Evolutionary conservation across 768 basidiomycete genomes (phyloP), one percentile per base, ranked within the genome.

Genomic region (Leccinum subtestaceum): DNA sequence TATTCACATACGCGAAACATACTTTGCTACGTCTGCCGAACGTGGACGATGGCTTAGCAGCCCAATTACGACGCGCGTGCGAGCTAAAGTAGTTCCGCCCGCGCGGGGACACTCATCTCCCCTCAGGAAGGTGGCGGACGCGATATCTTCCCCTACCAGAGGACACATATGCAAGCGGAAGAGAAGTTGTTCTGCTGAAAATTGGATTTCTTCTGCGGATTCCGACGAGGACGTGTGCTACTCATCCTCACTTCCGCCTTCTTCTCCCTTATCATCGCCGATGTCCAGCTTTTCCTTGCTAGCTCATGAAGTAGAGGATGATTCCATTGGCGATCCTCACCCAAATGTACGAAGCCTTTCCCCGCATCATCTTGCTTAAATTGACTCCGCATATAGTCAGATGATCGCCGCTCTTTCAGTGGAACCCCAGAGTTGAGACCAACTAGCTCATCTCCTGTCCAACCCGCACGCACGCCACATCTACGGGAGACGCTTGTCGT

Each of bases 21-120:
- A 78, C 63, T 85, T 84, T 63, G 74, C 76, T 49, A 76, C 77
- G 11, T 86, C 84, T 43, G 78, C 81, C 8, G 84, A 86, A 64
- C 83, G 84, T 54, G 84, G 84, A 8, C 77, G 78, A 56, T 85
- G 84, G 84, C 75, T 76, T 61, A 81, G 73, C 57, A 82, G 84
- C 60, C 82, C 81, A 2, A 67, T 78, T 31, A 74, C 76, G 8
- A 23, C 69, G 19, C 64, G 61, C 19, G 56, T 55, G 21, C 69
- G 61, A 36, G 46, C 69, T 1, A 55, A 62, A 36, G 38, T 47
- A 0, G 63, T 55, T 52, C 63, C 45, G 62, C 67, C 43, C 17
- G 46, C 38, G 29, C 63, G 63, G 10, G 61, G 69, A 4, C 58
- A 62, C 32, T 74, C 71, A 3, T 68, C 70, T 10, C 68, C 70